Evolutionary conservation across 2,329 filamentous ascomycete species (phyloP).

Genomic region (Fusarium sp.): DNA sequence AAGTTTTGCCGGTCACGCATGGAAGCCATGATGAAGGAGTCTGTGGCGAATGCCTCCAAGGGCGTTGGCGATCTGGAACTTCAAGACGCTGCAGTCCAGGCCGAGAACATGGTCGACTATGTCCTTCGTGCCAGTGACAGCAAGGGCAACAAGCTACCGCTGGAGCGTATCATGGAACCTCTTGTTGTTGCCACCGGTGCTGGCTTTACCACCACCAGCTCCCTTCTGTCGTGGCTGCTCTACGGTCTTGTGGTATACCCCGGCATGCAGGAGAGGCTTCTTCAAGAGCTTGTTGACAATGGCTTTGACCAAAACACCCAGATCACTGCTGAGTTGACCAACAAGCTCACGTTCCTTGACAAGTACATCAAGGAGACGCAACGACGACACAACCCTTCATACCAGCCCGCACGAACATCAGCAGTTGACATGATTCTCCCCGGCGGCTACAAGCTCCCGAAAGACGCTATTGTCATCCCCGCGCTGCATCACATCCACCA

Average conservation of each 20-base stretch:
- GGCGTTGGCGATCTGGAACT: slow-evolving; percentile 54
- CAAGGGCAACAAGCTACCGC: slow-evolving; percentile 65
- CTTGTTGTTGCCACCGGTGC: slow-evolving; percentile 66
- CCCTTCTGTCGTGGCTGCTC: slow-evolving; percentile 67
- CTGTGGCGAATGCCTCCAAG: slow-evolving; percentile 52
- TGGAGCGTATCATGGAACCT: slow-evolving; percentile 42
- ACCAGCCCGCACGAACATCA: slow-evolving; percentile 68
- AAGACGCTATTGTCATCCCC: slow-evolving; percentile 63
- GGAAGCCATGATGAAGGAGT: slow-evolving; percentile 52
- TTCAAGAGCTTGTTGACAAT: slow-evolving; percentile 67
- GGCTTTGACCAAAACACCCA: slow-evolving; percentile 56
- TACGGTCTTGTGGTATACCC: slow-evolving; percentile 65
- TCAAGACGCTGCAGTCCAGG: slow-evolving; percentile 62
- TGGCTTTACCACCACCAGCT: slow-evolving; percentile 70
- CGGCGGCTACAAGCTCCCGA: slow-evolving; percentile 66
- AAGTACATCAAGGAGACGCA: slow-evolving; percentile 71
- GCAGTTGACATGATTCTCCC: slow-evolving; percentile 67
- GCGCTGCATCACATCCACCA: slow-evolving; percentile 63
- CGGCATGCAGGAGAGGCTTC: slow-evolving; percentile 65
- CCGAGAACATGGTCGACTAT: slow-evolving; percentile 61
- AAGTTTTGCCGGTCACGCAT: slow-evolving; percentile 49
- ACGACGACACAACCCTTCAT: slow-evolving; percentile 69
- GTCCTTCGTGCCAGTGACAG: slow-evolving; percentile 63
- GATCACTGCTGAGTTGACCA: slow-evolving; percentile 59
- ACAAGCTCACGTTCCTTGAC: slow-evolving; percentile 63